These are phyloP conservation scores for Thermoascus crustaceus DNA, from an alignment of 2,329 filamentous ascomycete genomes.

Conservation along the genomic window DNA sequence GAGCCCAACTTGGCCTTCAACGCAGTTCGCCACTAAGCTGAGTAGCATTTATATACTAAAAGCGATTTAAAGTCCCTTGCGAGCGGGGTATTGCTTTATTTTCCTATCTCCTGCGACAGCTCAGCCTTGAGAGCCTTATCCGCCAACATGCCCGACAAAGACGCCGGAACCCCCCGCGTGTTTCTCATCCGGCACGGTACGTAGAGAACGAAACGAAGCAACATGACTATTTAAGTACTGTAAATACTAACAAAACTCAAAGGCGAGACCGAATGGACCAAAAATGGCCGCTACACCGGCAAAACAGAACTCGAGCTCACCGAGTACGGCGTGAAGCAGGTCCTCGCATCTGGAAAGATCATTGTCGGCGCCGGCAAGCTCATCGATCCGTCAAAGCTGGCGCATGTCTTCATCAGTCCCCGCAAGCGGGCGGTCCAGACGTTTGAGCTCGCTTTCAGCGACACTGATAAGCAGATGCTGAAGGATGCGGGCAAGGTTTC, in stretches of 20 bases:
- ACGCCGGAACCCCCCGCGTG: slow-evolving; percentile 31
- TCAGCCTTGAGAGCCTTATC: too few species aligned
- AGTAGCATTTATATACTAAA: too few species aligned
- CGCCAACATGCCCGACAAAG: slow-evolving; percentile 31
- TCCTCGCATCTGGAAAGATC: slow-evolving; percentile 35
- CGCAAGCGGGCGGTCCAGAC: slow-evolving; percentile 42
- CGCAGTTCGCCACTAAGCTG: too few species aligned
- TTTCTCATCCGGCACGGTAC: slow-evolving; percentile 33
- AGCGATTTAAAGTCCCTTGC: too few species aligned
- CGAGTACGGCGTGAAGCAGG: slow-evolving; percentile 35
- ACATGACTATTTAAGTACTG: neutral
- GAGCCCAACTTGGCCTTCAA: too few species aligned
- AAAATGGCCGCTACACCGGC: slow-evolving; percentile 41
- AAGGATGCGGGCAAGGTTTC: slow-evolving; percentile 29
- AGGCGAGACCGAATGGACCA: slow-evolving; percentile 41
- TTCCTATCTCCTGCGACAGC: too few species aligned
- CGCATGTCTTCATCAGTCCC: slow-evolving; percentile 44
- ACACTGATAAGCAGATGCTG: slow-evolving; percentile 16
- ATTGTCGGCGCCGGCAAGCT: slow-evolving; percentile 45
- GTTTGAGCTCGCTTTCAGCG: slow-evolving; percentile 38
- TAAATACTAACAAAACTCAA: slow-evolving; percentile 1
- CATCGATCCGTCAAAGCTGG: slow-evolving; percentile 43
- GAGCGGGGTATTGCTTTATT: too few species aligned
- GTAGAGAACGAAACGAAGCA: neutral
- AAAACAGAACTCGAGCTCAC: slow-evolving; percentile 39